Base-by-base conservation (phyloP, 2,329 filamentous ascomycete genomes). In the Trichoderma semiorbis region DNA sequence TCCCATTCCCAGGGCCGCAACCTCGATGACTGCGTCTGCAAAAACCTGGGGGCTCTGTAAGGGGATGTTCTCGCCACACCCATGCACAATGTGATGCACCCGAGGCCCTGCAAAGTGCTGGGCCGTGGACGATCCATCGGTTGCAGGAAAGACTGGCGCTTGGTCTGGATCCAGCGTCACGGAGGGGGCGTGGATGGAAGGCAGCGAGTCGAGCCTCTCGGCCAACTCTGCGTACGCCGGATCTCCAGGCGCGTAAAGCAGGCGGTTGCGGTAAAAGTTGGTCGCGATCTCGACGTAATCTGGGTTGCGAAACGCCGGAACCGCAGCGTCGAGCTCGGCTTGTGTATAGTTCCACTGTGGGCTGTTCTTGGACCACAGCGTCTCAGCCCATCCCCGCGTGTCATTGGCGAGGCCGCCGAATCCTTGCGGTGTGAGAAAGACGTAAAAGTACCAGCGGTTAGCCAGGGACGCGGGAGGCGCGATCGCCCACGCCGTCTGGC, bases 261-360 rank as follows among this genome's bases (percentile, higher is more conserved):
- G 43, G 32, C 72, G 36, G 26, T 73, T 58, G 21, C 86, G 16
- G 84, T 85, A 2, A 83, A 83, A 2, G 77, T 84, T 2, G 84
- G 87, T 74, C 83, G 85, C 74, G 84, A 85, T 5, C 78, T 86
- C 5, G 86, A 70, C 36, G 30, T 70, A 70, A 39, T 36, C 57
- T 16, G 68, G 39, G 26, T 72, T 62, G 24, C 50, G 60, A 70
- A 69, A 73, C 32, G 73, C 72, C 62, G 71, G 63, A n/a, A 74
- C 73, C 10, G 75, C 74, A 24, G 73, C 71, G 11, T 76, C 75
- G 18, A 76, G 73, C 11, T 75, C 65, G 3, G 68, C 72, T n/a
- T 76, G 69, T 0, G 76, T 73, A 53, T 69, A 77, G 39, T 73
- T 73, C 76, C 76, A 77, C 21, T 57, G 57, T 10, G 76, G 74